A percentile compares a stretch with the other conserved stretches of the same genome.
These are phyloP conservation scores for Lasiodiplodia sp. DNA, from an alignment of 2,329 filamentous ascomycete genomes.

Conservation along the genomic window DNA sequence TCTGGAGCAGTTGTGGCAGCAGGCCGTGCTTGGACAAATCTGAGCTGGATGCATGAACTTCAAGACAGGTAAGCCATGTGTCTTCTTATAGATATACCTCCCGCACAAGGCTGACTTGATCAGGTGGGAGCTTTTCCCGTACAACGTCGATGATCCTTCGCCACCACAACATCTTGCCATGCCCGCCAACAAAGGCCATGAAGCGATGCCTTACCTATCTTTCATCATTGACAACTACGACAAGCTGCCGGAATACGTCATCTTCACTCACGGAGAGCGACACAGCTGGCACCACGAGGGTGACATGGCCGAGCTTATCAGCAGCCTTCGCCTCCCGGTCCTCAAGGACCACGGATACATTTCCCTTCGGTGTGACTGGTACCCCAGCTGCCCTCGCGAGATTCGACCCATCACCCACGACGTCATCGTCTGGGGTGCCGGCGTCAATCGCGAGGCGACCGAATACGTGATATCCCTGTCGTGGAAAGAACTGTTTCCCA, in stretches of 20 bases:
- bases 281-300: slow-evolving; percentile 32
- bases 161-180: slow-evolving; percentile 30
- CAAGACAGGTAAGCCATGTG: too few species aligned
- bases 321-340: slow-evolving; percentile 22
- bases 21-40: too few species aligned
- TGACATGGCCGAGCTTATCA: slow-evolving; percentile 27
- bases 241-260: slow-evolving; percentile 19
- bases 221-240: slow-evolving; percentile 33
- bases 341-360: slow-evolving; percentile 26
- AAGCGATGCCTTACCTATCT: slow-evolving; percentile 33
- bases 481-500: slow-evolving; percentile 30
- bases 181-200: slow-evolving; percentile 33
- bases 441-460: slow-evolving; percentile 30
- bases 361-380: slow-evolving; percentile 32
- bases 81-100: background rate
- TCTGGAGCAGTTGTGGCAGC: too few species aligned
- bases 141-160: slow-evolving; percentile 25
- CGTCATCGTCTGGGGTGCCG: slow-evolving; percentile 29
- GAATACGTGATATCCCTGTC: slow-evolving; percentile 27
- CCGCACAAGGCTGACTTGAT: background rate
- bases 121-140: slow-evolving; percentile 29
- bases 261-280: slow-evolving; percentile 34
- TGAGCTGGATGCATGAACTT: too few species aligned
- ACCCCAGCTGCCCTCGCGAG: slow-evolving; percentile 32
- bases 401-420: slow-evolving; percentile 30